Evolutionary conservation across 192 early-diverging fungal genomes (phyloP), one percentile per base, ranked within the genome.

Genomic region (Geranomyces variabilis): DNA sequence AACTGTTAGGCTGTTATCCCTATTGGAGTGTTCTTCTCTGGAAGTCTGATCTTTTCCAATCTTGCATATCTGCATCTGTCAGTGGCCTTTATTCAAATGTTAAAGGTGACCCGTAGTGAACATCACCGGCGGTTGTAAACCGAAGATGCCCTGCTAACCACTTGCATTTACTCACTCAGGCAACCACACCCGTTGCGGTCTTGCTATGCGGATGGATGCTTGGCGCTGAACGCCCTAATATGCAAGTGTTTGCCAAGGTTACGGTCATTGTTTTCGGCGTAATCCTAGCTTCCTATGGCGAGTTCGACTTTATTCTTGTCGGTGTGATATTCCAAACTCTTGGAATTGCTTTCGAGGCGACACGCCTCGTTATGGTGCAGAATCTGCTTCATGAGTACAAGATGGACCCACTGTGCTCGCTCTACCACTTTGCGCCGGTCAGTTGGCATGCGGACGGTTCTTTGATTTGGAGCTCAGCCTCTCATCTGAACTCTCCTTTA

Each of bases 361-460:
- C 63, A 0, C 69, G 79, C 8, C 59, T 80, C 1, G 79, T 77
- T 1, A 29, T 77, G 44, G 66, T 77, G 13, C 75, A 80, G 36
- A 60, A 77, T 34, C 71, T 80, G 34, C 45, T 80, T 57, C 73
- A 68, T 22, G 59, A 70, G 0, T 68, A 68, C 28, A 66, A 80
- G 30, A 74, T 80, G 75, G 75, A 80, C 51, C 75, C 75, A 15
- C 36, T 80, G 30, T 61, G 64, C 9, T 57, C 61, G 12, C 55
- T 80, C 4, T 80, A 80, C 59, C 47, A 74, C 48, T 74, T 77
- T 70, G 79, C 79, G 10, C 79, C 79, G 28, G 72, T 79, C 49
- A 74, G 72, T 28, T 33, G 0, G 21, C 10, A 9, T 19, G 10
- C 56, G 24, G 14, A 22, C 9, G 3, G 7, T 14, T 67, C 12